Conservation (phyloP, 1,284 basidiomycete species). For the Moniliella sp. region DNA sequence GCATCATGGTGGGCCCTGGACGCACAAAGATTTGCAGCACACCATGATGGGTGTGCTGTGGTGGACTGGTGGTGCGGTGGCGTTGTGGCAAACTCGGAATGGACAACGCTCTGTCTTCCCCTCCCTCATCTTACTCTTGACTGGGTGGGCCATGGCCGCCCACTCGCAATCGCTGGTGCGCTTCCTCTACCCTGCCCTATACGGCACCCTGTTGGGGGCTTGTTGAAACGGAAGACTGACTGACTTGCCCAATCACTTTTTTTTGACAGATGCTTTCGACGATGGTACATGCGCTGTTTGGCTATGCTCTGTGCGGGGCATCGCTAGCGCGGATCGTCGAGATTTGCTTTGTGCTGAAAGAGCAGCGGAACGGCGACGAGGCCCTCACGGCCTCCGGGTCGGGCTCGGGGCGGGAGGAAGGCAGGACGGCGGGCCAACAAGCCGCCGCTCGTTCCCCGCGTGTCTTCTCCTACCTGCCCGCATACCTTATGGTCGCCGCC, state of each 20-base stretch:
- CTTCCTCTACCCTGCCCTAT: too few relatives aligned
- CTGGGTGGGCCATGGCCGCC: slow-evolving; percentile 77
- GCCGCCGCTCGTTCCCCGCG: too few relatives aligned
- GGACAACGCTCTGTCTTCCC: slow-evolving; percentile 68
- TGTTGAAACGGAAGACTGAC: too few relatives aligned
- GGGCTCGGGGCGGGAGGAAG: too few relatives aligned
- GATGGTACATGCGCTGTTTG: slow-evolving; percentile 62
- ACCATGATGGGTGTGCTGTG: slow-evolving; percentile 43
- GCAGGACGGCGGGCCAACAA: too few relatives aligned
- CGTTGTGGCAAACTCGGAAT: slow-evolving; percentile 61
- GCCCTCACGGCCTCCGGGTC: too few relatives aligned
- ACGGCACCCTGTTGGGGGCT: too few relatives aligned
- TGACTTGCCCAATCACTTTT: too few relatives aligned
- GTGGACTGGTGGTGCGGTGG: slow-evolving; percentile 76
- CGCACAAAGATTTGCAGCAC: slow-evolving; percentile 81
- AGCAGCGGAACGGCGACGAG: slow-evolving; percentile 24
- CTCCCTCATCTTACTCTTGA: slow-evolving; percentile 47
- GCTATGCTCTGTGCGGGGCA: slow-evolving; percentile 63
- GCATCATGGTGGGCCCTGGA: slow-evolving; percentile 35
- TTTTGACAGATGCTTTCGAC: slow-evolving; percentile 13
- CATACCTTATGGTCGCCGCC: slow-evolving; percentile 18
- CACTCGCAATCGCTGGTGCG: slow-evolving; percentile 66
- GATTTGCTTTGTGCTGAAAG: slow-evolving; percentile 50
- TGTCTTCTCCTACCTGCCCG: slow-evolving; percentile 28
- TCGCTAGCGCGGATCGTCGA: slow-evolving; percentile 63